Base-by-base conservation (phyloP, 805 yeast genomes). In the Kodamaea kaohsiungensis region DNA sequence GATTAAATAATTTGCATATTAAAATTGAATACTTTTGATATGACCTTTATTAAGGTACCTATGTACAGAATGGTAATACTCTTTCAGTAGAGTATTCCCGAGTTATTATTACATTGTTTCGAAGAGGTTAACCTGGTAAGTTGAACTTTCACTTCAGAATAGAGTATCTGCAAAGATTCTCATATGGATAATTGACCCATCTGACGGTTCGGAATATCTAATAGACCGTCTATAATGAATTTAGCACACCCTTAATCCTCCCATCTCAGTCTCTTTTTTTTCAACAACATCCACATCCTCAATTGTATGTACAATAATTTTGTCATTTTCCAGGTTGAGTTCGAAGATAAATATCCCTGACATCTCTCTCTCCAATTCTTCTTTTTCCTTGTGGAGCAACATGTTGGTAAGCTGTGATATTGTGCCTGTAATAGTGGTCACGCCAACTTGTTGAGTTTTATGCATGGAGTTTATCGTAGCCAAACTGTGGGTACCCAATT, bases 281-380 rank as follows among this genome's bases (percentile, higher is more conserved):
- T 85, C 88, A 19, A 82, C 67, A 45, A 86, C 73, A 56, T 86
- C 86, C 53, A 88, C 76, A 60, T 85, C 80, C 59, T 88, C 93
- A 33, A 88, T 76, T 1, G 88, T 84, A 63, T 87, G 89, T 4
- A 84, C 89, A 6, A 75, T 46, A 35, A 88, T 81, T 56, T 73
- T 65, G 54, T 81, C 78, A 63, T 85, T 84, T n/a, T 72, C 70
- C 19, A 76, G 77, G 61, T 78, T 82, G 54, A 88, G 72, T 62
- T 87, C 92, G 63, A 87, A 87, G 7, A 86, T 75, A 61, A 87
- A 87, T 2, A 84, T 65, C 1, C 92, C 93, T 52, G 72, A 69
- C 4, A 76, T 65, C 2, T 78, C 69, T 43, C 84, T 59, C 55
- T 81, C 80, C 38, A 74, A 57, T 43, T 18, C 33, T 22, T 52